Conservation (phyloP, 352 stramenopile species). For the Globisporangium irregulare region DNA sequence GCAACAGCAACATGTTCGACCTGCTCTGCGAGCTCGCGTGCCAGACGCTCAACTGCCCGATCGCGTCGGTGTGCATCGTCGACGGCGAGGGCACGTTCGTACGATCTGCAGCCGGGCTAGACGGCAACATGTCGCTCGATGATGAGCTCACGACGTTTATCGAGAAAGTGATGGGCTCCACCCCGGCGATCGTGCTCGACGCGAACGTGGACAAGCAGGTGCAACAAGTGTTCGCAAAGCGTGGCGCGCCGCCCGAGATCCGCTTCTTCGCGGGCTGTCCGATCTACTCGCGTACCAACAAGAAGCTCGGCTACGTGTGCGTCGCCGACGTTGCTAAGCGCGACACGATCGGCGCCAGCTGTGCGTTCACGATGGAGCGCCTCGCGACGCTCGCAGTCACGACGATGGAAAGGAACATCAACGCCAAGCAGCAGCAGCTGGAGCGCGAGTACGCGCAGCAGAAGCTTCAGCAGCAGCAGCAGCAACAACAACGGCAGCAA, state of each 20-base stretch:
- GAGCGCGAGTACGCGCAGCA: constrained; percentile 7
- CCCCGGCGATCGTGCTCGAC: constrained; percentile 70
- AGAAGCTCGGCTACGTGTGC: constrained; percentile 77
- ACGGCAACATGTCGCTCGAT: constrained; percentile 47
- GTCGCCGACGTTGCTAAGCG: constrained; percentile 75
- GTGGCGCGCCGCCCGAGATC: constrained; percentile 37
- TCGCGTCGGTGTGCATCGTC: constrained; percentile 71
- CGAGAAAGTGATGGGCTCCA: constrained; percentile 78
- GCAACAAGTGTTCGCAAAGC: constrained; percentile 46
- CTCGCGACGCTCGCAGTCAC: constrained; percentile 73
- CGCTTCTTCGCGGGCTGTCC: constrained; percentile 77
- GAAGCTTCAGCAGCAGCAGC: constrained; percentile 26
- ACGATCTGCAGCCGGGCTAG: constrained; percentile 45
- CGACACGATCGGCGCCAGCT: constrained; percentile 68
- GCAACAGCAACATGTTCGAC: constrained; percentile 76
- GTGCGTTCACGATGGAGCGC: constrained; percentile 77
- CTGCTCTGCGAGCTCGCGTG: constrained; percentile 78
- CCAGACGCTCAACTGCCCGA: constrained; percentile 77
- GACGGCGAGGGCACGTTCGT: constrained; percentile 50
- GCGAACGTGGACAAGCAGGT: constrained; percentile 70
- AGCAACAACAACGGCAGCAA: constrained; percentile 25
- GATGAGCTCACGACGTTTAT: constrained; percentile 64
- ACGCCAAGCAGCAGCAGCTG: constrained; percentile 23
- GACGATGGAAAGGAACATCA: constrained; percentile 67
- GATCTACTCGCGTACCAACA: constrained; percentile 67